phyloP scores from a whole-genome alignment of 192 early-diverging fungal species.

The Ambispora gerdemannii region DNA sequence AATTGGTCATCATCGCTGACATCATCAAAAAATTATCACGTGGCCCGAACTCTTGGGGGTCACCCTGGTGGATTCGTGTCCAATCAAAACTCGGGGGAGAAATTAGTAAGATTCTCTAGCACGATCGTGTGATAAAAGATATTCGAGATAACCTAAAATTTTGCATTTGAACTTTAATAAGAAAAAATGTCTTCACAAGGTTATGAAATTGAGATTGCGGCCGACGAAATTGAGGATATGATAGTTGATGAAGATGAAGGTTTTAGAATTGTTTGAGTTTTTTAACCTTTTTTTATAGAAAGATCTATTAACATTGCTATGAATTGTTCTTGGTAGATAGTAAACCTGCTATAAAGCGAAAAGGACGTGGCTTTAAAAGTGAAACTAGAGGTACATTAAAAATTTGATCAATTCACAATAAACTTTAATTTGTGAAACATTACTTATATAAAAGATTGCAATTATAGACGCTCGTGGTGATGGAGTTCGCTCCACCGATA shows the following conservation, averaged over 20 bases:
- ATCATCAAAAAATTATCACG: no score
- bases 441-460: not conserved
- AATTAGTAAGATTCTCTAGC: no score
- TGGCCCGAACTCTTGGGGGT: no score
- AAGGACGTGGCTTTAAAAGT: conserved; percentile 44
- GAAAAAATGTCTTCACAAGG: conserved; percentile 16
- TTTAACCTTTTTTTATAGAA: not conserved
- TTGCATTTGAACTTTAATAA: no score
- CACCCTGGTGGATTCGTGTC: no score
- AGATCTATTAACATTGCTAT: not conserved
- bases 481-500: conserved; percentile 22
- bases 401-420: not conserved
- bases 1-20: no score
- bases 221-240: conserved; percentile 20
- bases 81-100: no score
- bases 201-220: conserved; percentile 27
- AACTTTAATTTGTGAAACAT: not conserved
- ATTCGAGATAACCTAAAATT: no score
- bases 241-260: conserved; percentile 25
- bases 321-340: conserved; percentile 28
- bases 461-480: conserved; percentile 18
- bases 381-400: conserved; percentile 32
- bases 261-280: not conserved
- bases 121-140: no score
- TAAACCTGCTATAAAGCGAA: conserved; percentile 36